Evolutionary conservation across 1,284 basidiomycete genomes (phyloP).

Genomic region (Fomitopsis palustris): DNA sequence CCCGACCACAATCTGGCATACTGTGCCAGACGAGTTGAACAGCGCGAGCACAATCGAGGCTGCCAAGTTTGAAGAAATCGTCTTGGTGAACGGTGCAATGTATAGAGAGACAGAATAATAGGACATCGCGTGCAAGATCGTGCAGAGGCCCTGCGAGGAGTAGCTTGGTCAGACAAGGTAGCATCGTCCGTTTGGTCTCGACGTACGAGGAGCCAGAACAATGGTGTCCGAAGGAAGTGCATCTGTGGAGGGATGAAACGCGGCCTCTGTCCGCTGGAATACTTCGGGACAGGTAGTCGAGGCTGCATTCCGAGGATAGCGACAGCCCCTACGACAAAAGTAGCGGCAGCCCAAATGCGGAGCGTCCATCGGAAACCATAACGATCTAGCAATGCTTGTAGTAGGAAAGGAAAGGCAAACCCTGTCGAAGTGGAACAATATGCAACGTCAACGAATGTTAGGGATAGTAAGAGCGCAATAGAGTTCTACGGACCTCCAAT

Average conservation of each 20-base stretch:
- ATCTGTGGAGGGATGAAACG: conserved; percentile 22
- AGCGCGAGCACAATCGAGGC: conserved; percentile 25
- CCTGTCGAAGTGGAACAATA: conserved; percentile 13
- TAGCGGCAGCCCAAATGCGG: conserved; percentile 20
- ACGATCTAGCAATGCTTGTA: conserved; percentile 20
- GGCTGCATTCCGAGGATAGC: conserved; percentile 22
- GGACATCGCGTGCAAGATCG: neutral
- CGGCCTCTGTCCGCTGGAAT: conserved; percentile 14
- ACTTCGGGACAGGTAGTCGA: conserved; percentile 22
- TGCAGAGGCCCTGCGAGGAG: neutral
- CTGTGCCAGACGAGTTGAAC: conserved; percentile 24
- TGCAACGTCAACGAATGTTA: neutral
- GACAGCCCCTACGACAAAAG: conserved; percentile 16
- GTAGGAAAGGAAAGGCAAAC: conserved; percentile 25
- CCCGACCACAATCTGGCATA: conserved; percentile 25
- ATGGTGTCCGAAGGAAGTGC: conserved; percentile 22
- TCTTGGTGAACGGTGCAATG: conserved; percentile 25
- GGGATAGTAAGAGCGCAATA: neutral
- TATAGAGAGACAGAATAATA: conserved; percentile 24
- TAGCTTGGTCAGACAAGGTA: neutral
- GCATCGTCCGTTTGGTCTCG: too few species aligned
- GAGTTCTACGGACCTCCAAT: conserved; percentile 16
- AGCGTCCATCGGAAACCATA: conserved; percentile 27
- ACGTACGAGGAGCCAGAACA: conserved; percentile 23
- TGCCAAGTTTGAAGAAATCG: conserved; percentile 22